Percentiles rank a stretch among this genome's conserved stretches.
Conservation (phyloP, 2,329 filamentous ascomycete genomes). For the Talaromyces pinophilus region DNA sequence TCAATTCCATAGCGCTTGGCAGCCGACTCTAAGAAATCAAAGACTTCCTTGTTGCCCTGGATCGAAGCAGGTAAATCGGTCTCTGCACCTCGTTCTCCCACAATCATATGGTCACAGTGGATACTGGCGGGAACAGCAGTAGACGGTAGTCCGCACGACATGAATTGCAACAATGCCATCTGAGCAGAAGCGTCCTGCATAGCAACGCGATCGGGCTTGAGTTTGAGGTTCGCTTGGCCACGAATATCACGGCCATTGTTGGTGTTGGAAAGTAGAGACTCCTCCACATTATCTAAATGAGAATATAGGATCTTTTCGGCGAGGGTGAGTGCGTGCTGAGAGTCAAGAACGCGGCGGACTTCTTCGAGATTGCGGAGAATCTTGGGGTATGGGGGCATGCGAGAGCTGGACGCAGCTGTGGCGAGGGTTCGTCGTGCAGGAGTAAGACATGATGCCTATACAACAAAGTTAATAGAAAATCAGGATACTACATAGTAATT, state of each 20-base stretch:
- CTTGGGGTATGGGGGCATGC: constrained; percentile 77
- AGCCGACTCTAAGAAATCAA: constrained; percentile 93
- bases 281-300: constrained; percentile 85
- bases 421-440: constrained; percentile 38
- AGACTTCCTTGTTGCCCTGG: constrained; percentile 91
- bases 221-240: constrained; percentile 87
- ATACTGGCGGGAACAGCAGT: constrained; percentile 96
- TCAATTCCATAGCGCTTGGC: constrained; percentile 90
- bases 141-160: constrained; percentile 86
- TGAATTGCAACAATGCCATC: constrained; percentile 98
- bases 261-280: constrained; percentile 79
- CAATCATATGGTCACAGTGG: constrained; percentile 98
- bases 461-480: too few relatives aligned
- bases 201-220: constrained; percentile 94
- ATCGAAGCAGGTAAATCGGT: constrained; percentile 83
- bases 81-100: constrained; percentile 86
- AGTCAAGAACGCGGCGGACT: constrained; percentile 72
- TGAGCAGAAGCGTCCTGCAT: constrained; percentile 99
- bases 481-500: neutral
- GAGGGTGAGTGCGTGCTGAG: constrained; percentile 68
- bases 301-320: constrained; percentile 99
- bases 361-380: constrained; percentile 75
- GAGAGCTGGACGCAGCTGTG: constrained; percentile 49
- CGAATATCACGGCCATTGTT: constrained; percentile 81
- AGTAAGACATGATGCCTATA: constrained; percentile 18